Percentiles rank a stretch among this genome's conserved stretches.
These are phyloP conservation scores for Micractinium sp. DNA, from an alignment of 139 green algal species.

Conservation along the genomic window DNA sequence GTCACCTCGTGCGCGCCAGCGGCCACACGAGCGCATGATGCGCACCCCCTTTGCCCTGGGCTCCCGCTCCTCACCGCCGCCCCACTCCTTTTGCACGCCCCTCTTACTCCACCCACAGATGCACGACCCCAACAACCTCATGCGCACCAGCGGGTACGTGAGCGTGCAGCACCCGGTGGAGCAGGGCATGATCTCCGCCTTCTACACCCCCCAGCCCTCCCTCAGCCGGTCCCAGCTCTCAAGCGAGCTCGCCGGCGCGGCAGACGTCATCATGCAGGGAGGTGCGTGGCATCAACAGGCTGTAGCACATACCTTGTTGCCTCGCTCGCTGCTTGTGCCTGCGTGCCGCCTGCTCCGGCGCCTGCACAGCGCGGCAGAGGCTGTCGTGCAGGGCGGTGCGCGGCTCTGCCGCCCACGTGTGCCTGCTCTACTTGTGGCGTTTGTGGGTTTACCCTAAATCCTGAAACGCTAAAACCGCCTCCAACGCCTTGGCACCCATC, in stretches of 20 bases:
- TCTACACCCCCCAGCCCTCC: constrained; percentile 53
- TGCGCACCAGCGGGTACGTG: constrained; percentile 38
- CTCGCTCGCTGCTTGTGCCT: too few species aligned
- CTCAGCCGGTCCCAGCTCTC: constrained; percentile 40
- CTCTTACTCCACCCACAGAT: not conserved
- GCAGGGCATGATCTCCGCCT: constrained; percentile 32
- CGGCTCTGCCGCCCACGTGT: too few species aligned
- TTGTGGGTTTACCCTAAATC: too few species aligned
- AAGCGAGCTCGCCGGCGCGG: constrained; percentile 22
- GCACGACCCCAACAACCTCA: constrained; percentile 41
- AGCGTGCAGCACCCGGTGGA: constrained; percentile 24
- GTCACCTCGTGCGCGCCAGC: not conserved
- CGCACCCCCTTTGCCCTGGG: not conserved
- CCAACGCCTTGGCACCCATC: too few species aligned
- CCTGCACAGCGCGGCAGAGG: not conserved
- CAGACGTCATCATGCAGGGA: not conserved
- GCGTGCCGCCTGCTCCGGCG: not conserved
- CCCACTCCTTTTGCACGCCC: not conserved
- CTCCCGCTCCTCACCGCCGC: not conserved
- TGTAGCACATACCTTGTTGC: too few species aligned
- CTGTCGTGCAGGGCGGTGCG: not conserved
- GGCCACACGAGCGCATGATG: too few species aligned
- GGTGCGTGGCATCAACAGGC: not conserved
- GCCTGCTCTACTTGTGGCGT: not conserved
- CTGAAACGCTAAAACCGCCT: too few species aligned